Evolutionary conservation across 495 filamentous ascomycete species (phyloP), one percentile per base, ranked within the genome.

Genomic region (Cercophora sp.): DNA sequence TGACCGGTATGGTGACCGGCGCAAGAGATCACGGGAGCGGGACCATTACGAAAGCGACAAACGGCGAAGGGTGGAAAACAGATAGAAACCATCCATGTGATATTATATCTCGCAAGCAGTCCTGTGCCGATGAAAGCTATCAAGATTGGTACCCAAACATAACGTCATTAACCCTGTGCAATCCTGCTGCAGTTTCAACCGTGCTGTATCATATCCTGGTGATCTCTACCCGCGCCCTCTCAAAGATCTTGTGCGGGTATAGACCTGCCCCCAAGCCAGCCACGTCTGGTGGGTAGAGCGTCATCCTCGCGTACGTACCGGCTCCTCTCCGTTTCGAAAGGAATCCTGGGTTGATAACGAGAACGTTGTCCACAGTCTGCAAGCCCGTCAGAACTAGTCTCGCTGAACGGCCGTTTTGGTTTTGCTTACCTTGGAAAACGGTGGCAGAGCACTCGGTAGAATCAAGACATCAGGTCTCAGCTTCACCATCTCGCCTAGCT

Each of bases 341-440:
- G 39, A 81, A 86, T 1, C 91, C 90, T 0, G 91, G 91, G 70
- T 96, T 96, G 65, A 96, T 84, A 5, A 88, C 85, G 0, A 93
- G 69, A 2, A 95, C 88, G 55, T 82, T 86, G 56, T 96, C 86
- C 8, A 96, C 82, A 6, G 94, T 88, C 88, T 91, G 60, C 4
- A 51, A 9, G 26, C 11, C 1, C 9, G 52, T 64, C 31, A 70
- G 57, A n/a, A n/a, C n/a, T n/a, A n/a, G n/a, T n/a, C n/a, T n/a
- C n/a, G n/a, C n/a, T n/a, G n/a, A n/a, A n/a, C n/a, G n/a, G n/a
- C n/a, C n/a, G n/a, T n/a, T n/a, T n/a, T n/a, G n/a, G n/a, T n/a
- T n/a, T n/a, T n/a, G n/a, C n/a, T n/a, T 73, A 93, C 90, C 81
- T 89, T 94, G 32, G 86, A 88, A 74, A 94, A 96, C 3, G 88